Percentiles rank a stretch among this genome's conserved stretches.
These are phyloP conservation scores for Sugiyamaella xylanicola DNA, from an alignment of 1,139 yeast genomes.

Conservation along the genomic window DNA sequence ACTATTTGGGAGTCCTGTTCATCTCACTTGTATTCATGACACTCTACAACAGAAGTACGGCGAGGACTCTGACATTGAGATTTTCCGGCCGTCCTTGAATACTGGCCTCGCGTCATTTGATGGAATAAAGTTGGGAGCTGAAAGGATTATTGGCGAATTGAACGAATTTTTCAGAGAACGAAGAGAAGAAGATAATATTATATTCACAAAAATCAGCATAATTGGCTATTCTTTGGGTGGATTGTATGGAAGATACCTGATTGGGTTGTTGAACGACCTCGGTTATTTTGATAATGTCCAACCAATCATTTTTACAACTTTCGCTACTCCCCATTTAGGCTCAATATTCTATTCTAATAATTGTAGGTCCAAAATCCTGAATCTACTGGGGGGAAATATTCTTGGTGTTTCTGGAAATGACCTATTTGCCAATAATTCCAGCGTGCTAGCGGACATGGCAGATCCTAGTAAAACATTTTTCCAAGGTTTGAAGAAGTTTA, in stretches of 20 bases:
- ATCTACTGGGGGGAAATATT: slow-evolving; percentile 60
- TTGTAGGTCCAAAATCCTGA: slow-evolving; percentile 52
- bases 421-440: slow-evolving; percentile 55
- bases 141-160: slow-evolving; percentile 65
- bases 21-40: slow-evolving; percentile 62
- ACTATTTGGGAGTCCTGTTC: slow-evolving; percentile 82
- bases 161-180: slow-evolving; percentile 22
- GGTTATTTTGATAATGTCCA: slow-evolving; percentile 59
- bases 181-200: slow-evolving; percentile 22
- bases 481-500: slow-evolving; percentile 59
- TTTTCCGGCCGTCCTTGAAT: slow-evolving; percentile 69
- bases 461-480: slow-evolving; percentile 55
- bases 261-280: slow-evolving; percentile 63
- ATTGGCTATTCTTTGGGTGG: slow-evolving; percentile 62
- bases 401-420: slow-evolving; percentile 78
- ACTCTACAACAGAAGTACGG: slow-evolving; percentile 48
- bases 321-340: slow-evolving; percentile 93
- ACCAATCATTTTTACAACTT: slow-evolving; percentile 69
- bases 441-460: slow-evolving; percentile 53
- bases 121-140: slow-evolving; percentile 74
- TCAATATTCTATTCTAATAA: slow-evolving; percentile 50
- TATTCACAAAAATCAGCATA: slow-evolving; percentile 46
- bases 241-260: slow-evolving; percentile 58
- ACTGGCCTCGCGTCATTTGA: slow-evolving; percentile 80
- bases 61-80: slow-evolving; percentile 48